phyloP scores from a whole-genome alignment of 805 yeast genomes.

The Hanseniaspora pseudoguilliermondii region DNA sequence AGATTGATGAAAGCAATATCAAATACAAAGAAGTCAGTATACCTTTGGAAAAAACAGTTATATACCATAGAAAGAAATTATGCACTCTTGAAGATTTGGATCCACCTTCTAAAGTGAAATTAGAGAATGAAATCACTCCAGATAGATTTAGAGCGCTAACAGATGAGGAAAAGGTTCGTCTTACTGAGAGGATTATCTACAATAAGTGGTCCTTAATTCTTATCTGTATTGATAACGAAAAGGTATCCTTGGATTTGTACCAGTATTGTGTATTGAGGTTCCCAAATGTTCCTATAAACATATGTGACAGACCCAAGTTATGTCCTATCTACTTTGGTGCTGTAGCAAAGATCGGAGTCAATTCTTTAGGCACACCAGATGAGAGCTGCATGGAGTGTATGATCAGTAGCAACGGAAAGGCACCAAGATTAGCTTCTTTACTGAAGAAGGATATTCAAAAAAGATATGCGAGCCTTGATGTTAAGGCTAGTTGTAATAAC shows the following conservation, averaged over 20 bases:
- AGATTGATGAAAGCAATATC: neutral
- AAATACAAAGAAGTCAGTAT: neutral
- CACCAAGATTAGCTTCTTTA: conserved; percentile 26
- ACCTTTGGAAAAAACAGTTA: neutral
- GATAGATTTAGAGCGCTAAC: neutral
- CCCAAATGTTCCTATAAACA: conserved; percentile 24
- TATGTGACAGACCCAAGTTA: conserved; percentile 27
- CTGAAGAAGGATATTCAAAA: conserved; percentile 22
- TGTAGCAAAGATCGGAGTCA: conserved; percentile 19
- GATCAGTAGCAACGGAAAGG: conserved; percentile 25
- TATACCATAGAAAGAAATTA: neutral
- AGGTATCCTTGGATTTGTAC: conserved; percentile 20
- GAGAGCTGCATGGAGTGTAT: conserved; percentile 14
- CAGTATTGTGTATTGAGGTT: conserved; percentile 17
- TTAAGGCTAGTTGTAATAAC: conserved; percentile 20
- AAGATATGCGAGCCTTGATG: conserved; percentile 16
- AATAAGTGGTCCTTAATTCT: conserved; percentile 22
- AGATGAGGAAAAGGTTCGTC: neutral
- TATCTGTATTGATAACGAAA: conserved; percentile 23
- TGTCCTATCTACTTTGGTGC: conserved; percentile 29
- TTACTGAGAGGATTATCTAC: conserved; percentile 1
- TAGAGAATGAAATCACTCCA: neutral
- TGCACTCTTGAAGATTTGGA: conserved; percentile 5
- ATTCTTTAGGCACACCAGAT: conserved; percentile 16
- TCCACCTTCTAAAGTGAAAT: neutral